phyloP scores from a whole-genome alignment of 495 filamentous ascomycete species.

The Copromyces sp. region DNA sequence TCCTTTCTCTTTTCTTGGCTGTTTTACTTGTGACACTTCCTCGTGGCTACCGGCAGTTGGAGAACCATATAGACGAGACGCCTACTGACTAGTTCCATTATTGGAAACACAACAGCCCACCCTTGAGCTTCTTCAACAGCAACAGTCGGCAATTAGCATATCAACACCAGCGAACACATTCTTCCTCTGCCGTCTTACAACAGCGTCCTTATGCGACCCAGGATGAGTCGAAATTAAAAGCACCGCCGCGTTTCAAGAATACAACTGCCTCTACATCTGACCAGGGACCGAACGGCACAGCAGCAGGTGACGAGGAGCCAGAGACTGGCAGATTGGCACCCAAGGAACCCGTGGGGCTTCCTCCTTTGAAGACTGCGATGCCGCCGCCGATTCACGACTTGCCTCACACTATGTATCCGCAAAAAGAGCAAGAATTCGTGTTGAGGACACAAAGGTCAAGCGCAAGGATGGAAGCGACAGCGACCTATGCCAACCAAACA shows the following conservation, averaged over 20 bases:
- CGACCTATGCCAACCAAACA: neutral
- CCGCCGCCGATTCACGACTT: constrained; percentile 2
- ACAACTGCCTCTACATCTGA: constrained; percentile 5
- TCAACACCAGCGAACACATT: constrained; percentile 10
- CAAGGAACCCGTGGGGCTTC: neutral
- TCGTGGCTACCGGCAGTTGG: neutral
- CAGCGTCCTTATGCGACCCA: constrained; percentile 3
- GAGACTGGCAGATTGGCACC: neutral
- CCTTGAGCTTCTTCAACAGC: constrained; percentile 12
- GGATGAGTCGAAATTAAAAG: constrained; percentile 9
- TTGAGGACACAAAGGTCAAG: constrained; percentile 16
- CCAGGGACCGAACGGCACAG: constrained; percentile 2
- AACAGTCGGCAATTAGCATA: neutral
- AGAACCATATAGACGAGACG: neutral
- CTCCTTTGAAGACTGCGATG: neutral
- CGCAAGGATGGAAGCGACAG: constrained; percentile 9
- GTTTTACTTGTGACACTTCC: neutral
- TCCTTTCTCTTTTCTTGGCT: neutral
- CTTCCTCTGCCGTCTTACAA: constrained; percentile 6
- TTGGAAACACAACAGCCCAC: constrained; percentile 6
- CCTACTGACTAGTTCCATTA: neutral
- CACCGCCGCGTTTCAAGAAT: constrained; percentile 2
- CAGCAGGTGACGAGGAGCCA: neutral
- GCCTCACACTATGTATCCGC: constrained; percentile 16
- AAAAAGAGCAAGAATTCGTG: constrained; percentile 18